Conservation (phyloP, 352 stramenopile genomes). For the Globisporangium yorkense region DNA sequence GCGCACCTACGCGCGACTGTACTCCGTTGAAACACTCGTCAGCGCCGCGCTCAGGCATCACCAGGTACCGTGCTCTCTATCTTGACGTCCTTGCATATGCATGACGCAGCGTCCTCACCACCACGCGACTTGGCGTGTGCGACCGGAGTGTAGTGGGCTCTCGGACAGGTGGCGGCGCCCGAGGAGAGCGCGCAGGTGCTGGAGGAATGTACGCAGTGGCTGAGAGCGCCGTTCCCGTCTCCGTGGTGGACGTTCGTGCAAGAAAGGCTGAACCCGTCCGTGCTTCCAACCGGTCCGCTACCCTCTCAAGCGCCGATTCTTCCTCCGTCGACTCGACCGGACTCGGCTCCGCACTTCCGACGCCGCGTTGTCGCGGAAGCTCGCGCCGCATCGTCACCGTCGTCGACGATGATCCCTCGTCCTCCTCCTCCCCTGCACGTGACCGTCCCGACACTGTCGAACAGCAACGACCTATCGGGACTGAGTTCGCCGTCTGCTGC, state of each 20-base stretch:
- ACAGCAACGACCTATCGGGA: not conserved
- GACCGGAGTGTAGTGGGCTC: slow-evolving; percentile 29
- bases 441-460: not conserved
- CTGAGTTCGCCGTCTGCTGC: not conserved
- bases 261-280: slow-evolving; percentile 14
- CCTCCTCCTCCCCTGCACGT: slow-evolving; percentile 6
- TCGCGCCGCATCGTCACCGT: slow-evolving; percentile 1
- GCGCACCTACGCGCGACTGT: slow-evolving; percentile 51
- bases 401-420: slow-evolving; percentile 4
- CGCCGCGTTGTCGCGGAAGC: not conserved
- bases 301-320: not conserved
- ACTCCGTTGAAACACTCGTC: slow-evolving; percentile 51
- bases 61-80: slow-evolving; percentile 22
- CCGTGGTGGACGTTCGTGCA: slow-evolving; percentile 35
- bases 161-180: slow-evolving; percentile 31
- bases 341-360: slow-evolving; percentile 7
- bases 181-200: slow-evolving; percentile 29
- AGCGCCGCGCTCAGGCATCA: slow-evolving; percentile 47
- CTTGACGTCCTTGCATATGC: not conserved
- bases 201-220: slow-evolving; percentile 25
- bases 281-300: not conserved
- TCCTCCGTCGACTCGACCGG: slow-evolving; percentile 2
- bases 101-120: not conserved
- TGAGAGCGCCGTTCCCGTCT: slow-evolving; percentile 43
- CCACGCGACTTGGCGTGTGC: not conserved